A percentile compares a stretch with the other conserved stretches of the same genome.
Evolutionary conservation across 2,329 filamentous ascomycete genomes (phyloP).

Genomic region (Fusarium devonianum): DNA sequence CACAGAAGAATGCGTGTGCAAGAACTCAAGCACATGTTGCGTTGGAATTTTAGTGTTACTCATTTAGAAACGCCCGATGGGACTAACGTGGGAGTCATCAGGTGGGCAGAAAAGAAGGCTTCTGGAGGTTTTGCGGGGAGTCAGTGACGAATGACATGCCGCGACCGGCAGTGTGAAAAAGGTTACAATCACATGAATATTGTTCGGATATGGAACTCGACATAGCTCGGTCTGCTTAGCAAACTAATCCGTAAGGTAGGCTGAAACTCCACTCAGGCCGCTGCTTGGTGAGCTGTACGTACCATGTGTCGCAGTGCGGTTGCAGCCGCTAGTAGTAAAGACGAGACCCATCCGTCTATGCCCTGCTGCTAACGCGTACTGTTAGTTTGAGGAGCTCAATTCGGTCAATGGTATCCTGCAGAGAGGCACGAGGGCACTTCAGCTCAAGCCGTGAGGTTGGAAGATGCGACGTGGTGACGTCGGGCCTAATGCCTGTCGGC

Average conservation of each 20-base stretch:
- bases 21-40: neutral
- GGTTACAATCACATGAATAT: constrained; percentile 11
- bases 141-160: constrained; percentile 1
- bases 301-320: constrained; percentile 1
- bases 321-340: constrained; percentile 22
- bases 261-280: constrained; percentile 4
- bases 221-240: no score
- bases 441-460: constrained; percentile 17
- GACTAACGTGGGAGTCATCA: constrained; percentile 1
- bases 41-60: neutral
- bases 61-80: constrained; percentile 3
- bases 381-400: no score
- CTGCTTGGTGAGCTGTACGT: no score
- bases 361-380: no score
- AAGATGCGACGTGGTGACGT: constrained; percentile 14
- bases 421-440: constrained; percentile 25
- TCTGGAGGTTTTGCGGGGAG: neutral
- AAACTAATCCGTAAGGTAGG: no score
- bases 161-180: neutral
- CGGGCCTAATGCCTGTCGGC: constrained; percentile 1
- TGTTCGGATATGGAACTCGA: neutral
- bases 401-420: constrained; percentile 32
- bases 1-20: constrained; percentile 2
- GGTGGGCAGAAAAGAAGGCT: neutral
- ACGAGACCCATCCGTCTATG: neutral